Evolutionary conservation across 1,284 basidiomycete genomes (phyloP), one percentile per base, ranked within the genome.

Genomic region (Retiboletus fuscus): DNA sequence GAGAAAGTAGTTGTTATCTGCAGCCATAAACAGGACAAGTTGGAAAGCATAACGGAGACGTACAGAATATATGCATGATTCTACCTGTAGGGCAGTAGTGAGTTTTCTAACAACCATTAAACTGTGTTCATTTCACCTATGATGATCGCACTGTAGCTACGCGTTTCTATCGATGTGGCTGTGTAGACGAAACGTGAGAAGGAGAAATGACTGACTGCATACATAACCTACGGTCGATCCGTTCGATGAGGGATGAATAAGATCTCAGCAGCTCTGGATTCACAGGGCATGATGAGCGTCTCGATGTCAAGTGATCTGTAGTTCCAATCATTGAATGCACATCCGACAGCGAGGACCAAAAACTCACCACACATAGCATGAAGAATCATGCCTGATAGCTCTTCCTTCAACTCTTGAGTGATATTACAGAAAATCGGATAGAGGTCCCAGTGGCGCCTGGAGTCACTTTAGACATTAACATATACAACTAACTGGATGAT

Each of bases 371-470:
- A 83, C 7, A 39, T 39, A 24, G 83, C 83, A 75, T 89, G 34
- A 39, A 86, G 77, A 16, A 90, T 76, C 57, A 88, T 82, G 68
- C 86, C 87, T 28, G 83, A 76, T 3, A 90, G 76, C 68, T 90
- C 88, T 28, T 84, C 78, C 30, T 87, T 81, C 41, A 85, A 69
- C 0, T 82, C 79, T 16, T 75, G 69, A 0, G 83, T 81, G n/a
- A 88, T 70, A 1, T 77, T 44, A 13, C 85, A 82, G 13, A 83
- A 77, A 30, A 80, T 80, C 0, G 91, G 90, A 73, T 85, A 92
- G 41, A 87, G 75, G 68, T 86, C 82, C 70, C 87, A 84, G 74
- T 91, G 89, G 15, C 73, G 81, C 90, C 90, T 88, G 22, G 12
- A 28, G 30, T 65, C 41, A n/a, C 7, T 3, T 80, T 30, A 72